A percentile compares a stretch with the other conserved stretches of the same genome.
These are phyloP conservation scores for Venturia nashicola DNA, from an alignment of 2,329 filamentous ascomycete genomes.

Conservation along the genomic window DNA sequence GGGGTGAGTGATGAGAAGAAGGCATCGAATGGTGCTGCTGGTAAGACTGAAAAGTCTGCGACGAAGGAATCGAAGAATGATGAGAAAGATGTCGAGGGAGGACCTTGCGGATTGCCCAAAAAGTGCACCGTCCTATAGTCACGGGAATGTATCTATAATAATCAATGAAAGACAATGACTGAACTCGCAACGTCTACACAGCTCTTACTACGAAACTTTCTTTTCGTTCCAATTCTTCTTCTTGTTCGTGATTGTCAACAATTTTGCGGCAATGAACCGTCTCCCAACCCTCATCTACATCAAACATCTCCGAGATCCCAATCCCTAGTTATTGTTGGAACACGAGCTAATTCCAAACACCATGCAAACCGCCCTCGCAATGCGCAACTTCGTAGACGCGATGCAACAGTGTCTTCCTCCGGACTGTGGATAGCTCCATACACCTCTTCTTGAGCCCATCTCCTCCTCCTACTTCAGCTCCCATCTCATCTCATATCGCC, in stretches of 20 bases:
- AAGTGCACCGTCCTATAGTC: slow-evolving; percentile 57
- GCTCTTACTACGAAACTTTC: neutral
- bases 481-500: neutral
- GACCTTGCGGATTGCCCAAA: slow-evolving; percentile 63
- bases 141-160: neutral
- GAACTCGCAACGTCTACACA: too few relatives aligned
- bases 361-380: neutral
- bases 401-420: neutral
- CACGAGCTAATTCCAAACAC: neutral
- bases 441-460: neutral
- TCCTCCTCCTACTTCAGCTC: neutral
- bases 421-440: neutral
- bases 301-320: neutral
- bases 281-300: neutral
- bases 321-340: neutral
- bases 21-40: slow-evolving; percentile 7
- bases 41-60: slow-evolving; percentile 16
- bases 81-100: slow-evolving; percentile 42
- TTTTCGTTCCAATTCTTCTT: neutral
- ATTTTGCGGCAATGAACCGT: neutral
- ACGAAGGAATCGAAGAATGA: slow-evolving; percentile 19
- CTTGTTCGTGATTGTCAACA: neutral
- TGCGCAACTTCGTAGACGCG: neutral
- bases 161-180: neutral
- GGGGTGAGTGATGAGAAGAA: slow-evolving; percentile 14